Conservation (phyloP, 2,329 filamentous ascomycete species). For the Pseudogymnoascus sp. region DNA sequence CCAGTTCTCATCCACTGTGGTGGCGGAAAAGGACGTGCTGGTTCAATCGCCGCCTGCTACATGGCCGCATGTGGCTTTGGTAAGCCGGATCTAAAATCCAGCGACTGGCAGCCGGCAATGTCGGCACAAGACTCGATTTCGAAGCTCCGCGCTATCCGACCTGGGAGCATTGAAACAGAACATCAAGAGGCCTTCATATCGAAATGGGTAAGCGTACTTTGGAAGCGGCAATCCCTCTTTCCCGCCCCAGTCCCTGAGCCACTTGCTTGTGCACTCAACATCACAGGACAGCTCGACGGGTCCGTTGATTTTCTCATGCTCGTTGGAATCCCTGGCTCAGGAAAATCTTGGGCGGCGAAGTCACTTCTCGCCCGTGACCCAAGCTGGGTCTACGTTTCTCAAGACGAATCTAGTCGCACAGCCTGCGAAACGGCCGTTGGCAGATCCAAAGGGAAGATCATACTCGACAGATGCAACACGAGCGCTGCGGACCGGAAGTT, state of each 20-base stretch:
- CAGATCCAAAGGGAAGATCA: constrained; percentile 3
- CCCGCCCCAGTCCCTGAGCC: constrained; percentile 11
- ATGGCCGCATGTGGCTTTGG: constrained; percentile 15
- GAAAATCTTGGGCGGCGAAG: constrained; percentile 12
- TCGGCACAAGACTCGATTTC: constrained; percentile 8
- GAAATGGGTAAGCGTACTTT: constrained; percentile 13
- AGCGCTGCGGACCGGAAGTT: constrained; percentile 11
- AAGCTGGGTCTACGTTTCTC: constrained; percentile 8
- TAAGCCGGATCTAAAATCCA: background rate
- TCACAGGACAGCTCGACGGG: background rate
- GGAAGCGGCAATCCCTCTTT: constrained; percentile 13
- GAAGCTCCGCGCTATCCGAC: constrained; percentile 10
- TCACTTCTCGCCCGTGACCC: constrained; percentile 12
- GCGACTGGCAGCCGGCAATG: constrained; percentile 11
- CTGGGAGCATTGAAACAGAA: constrained; percentile 15
- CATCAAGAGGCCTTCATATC: constrained; percentile 15
- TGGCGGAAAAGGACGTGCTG: constrained; percentile 17
- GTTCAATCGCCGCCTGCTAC: constrained; percentile 16
- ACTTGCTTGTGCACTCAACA: background rate
- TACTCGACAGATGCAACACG: constrained; percentile 17
- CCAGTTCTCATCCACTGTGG: constrained; percentile 16
- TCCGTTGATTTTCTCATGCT: constrained; percentile 14
- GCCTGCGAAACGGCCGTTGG: background rate
- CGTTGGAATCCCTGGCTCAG: constrained; percentile 14
- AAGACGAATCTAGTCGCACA: constrained; percentile 11